Base-by-base conservation (phyloP, 2,329 filamentous ascomycete species). In the Monosporascus cannonballus region DNA sequence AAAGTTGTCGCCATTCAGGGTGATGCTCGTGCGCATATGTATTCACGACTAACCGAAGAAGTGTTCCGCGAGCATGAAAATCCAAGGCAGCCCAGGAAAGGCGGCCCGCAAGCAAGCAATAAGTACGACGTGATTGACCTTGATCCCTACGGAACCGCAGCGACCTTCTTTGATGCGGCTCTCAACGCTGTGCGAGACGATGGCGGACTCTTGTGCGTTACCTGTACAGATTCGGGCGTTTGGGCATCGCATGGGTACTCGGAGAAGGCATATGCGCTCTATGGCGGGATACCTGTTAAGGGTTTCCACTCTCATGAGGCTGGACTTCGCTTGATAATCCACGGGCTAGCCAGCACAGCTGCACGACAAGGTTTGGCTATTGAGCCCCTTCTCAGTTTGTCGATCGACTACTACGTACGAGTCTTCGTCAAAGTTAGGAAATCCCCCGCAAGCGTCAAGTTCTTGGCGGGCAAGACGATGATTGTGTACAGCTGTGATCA, bases 51-150 rank as follows among this genome's bases (percentile, higher is more conserved):
- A 46, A 80, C 83, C 6, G 71, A 77, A 38, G 77, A 79, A 51
- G 67, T 79, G 37, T 69, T 78, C 62, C 61, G 72, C n/a, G 63
- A 64, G 22, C 67, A 67, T 67, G 50, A 64, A 60, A 64, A 61
- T 45, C 66, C 72, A 45, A 69, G 75, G 54, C 64, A 72, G 53
- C 61, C 65, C 22, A 67, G 73, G 55, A 70, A 70, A 49, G 67
- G 71, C 1, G 63, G 66, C 46, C 48, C 57, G 18, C 72, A 68
- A 49, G 67, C 70, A 34, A 72, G 74, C 57, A 78, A 84, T 64
- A 84, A 80, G 62, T 99, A 96, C 68, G 90, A 97, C 69, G 92
- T 96, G 22, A 94, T 99, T 58, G 94, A 99, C 67, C 80, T 99
- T 30, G 94, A 99, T 67, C 94, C 94, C 0, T 99, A 99, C 64